Percentiles rank a stretch among this genome's conserved stretches.
Conservation (phyloP, 805 yeast genomes). For the Nakazawaea laoshanensis region DNA sequence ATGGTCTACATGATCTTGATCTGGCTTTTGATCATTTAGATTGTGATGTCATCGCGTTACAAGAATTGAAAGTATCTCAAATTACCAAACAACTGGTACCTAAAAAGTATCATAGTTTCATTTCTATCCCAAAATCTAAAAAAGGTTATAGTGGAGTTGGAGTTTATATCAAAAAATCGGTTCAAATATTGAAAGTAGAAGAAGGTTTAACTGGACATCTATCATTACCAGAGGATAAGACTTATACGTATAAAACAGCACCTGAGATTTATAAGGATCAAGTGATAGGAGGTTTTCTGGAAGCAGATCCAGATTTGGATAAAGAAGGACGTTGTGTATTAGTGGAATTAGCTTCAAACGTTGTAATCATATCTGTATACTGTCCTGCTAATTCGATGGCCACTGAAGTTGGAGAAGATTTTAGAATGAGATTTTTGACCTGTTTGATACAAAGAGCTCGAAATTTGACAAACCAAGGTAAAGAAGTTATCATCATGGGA, state of each 20-base stretch:
- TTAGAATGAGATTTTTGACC: slow-evolving; percentile 48
- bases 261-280: slow-evolving; percentile 9
- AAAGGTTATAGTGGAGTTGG: slow-evolving; percentile 94
- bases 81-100: slow-evolving; percentile 35
- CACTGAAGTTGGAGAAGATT: slow-evolving; percentile 57
- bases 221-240: slow-evolving; percentile 14
- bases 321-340: slow-evolving; percentile 79
- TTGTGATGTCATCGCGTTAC: slow-evolving; percentile 78
- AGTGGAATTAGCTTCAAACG: slow-evolving; percentile 57
- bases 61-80: slow-evolving; percentile 71
- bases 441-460: slow-evolving; percentile 55
- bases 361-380: slow-evolving; percentile 60
- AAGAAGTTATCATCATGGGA: slow-evolving; percentile 75
- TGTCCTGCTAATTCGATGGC: slow-evolving; percentile 88
- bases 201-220: slow-evolving; percentile 83
- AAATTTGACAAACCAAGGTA: slow-evolving; percentile 44
- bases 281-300: slow-evolving; percentile 71
- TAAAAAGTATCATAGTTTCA: slow-evolving; percentile 57
- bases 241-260: slow-evolving; percentile 19
- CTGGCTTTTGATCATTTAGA: slow-evolving; percentile 43
- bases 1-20: slow-evolving; percentile 30
- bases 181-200: slow-evolving; percentile 67
- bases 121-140: slow-evolving; percentile 56
- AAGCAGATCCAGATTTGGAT: slow-evolving; percentile 40
- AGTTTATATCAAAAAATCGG: slow-evolving; percentile 45